Conservation (phyloP, 768 basidiomycete genomes). For the Phaeolepiota aurea region DNA sequence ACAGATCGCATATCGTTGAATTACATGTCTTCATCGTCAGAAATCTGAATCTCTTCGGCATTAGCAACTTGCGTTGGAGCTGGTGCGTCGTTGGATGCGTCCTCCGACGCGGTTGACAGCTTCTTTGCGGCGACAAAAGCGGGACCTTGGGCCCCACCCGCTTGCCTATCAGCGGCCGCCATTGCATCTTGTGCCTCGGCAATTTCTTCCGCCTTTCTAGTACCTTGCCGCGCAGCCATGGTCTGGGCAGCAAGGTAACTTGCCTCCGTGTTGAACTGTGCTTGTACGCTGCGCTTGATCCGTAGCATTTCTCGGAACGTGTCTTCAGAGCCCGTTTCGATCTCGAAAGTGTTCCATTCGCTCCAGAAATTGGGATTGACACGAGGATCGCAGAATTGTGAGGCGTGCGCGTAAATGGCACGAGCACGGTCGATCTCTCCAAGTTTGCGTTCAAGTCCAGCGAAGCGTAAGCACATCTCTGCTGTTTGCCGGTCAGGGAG, state of each 20-base stretch:
- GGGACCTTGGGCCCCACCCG: slow-evolving; percentile 45
- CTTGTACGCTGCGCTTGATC: slow-evolving; percentile 97
- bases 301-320: slow-evolving; percentile 94
- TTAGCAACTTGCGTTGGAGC: slow-evolving; percentile 37
- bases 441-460: slow-evolving; percentile 90
- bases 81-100: slow-evolving; percentile 11
- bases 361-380: slow-evolving; percentile 89
- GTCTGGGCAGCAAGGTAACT: slow-evolving; percentile 91
- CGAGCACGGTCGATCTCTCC: slow-evolving; percentile 98
- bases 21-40: slow-evolving; percentile 70
- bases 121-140: slow-evolving; percentile 75
- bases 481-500: slow-evolving; percentile 93
- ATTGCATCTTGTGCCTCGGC: slow-evolving; percentile 63
- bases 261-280: slow-evolving; percentile 96
- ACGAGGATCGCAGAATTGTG: slow-evolving; percentile 97
- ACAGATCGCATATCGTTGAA: no score
- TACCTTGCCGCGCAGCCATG: slow-evolving; percentile 56
- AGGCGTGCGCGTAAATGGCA: slow-evolving; percentile 94
- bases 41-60: slow-evolving; percentile 82
- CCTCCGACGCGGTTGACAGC: slow-evolving; percentile 27
- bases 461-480: slow-evolving; percentile 96
- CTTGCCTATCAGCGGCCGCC: slow-evolving; percentile 75
- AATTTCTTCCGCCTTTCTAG: slow-evolving; percentile 36
- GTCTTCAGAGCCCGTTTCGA: slow-evolving; percentile 97
- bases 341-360: slow-evolving; percentile 97